These are phyloP conservation scores for Ogataea ganodermae DNA, from an alignment of 805 yeast genomes.

Conservation along the genomic window DNA sequence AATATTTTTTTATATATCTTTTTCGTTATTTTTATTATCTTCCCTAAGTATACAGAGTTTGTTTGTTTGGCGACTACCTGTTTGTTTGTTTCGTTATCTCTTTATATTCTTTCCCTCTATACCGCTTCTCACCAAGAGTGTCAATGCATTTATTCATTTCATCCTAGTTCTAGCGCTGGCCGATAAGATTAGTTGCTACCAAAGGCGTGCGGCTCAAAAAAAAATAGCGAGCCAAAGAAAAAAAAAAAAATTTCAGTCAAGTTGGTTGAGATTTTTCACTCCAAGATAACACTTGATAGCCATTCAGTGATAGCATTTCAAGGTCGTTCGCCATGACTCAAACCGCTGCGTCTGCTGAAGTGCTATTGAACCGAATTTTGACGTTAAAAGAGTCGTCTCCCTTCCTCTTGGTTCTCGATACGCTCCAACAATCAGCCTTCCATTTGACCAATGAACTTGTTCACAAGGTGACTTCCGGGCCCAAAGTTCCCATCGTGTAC, in stretches of 20 bases:
- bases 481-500: slow-evolving; percentile 42
- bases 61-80: background rate
- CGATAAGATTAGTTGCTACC: slow-evolving; percentile 4
- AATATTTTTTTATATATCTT: background rate
- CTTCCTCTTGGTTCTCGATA: slow-evolving; percentile 67
- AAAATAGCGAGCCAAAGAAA: background rate
- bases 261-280: background rate
- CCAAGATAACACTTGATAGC: background rate
- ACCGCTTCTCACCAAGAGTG: slow-evolving; percentile 1
- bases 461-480: slow-evolving; percentile 36
- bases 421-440: slow-evolving; percentile 66
- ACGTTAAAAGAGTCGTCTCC: slow-evolving; percentile 75
- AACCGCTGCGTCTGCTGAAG: slow-evolving; percentile 40
- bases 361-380: slow-evolving; percentile 66
- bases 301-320: background rate
- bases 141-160: slow-evolving; percentile 1
- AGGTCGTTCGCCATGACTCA: slow-evolving; percentile 25
- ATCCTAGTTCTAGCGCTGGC: background rate
- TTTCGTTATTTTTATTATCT: background rate
- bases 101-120: background rate
- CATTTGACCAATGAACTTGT: slow-evolving; percentile 60
- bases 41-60: slow-evolving; percentile 13
- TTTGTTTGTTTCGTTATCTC: background rate
- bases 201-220: slow-evolving; percentile 7
- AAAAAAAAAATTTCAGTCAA: background rate